phyloP scores from a whole-genome alignment of 2,329 filamentous ascomycete species.

The Penicillium sumatraense region DNA sequence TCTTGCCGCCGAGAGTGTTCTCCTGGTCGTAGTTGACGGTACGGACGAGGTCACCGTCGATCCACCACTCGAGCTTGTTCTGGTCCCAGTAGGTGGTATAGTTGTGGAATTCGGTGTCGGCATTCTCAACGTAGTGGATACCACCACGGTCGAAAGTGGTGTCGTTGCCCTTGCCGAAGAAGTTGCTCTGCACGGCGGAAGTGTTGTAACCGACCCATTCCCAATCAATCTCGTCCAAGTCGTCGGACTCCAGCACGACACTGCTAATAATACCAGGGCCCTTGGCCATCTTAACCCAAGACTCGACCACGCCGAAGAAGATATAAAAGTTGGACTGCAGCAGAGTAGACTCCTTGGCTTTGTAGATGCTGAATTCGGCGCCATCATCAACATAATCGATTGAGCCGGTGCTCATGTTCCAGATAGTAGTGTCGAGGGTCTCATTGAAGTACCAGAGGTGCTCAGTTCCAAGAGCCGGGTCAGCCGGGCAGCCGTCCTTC shows the following conservation, averaged over 20 bases:
- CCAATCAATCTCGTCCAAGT: conserved; percentile 86
- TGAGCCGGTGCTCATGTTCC: conserved; percentile 70
- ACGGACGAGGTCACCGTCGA: conserved; percentile 66
- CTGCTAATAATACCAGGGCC: conserved; percentile 79
- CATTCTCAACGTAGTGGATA: conserved; percentile 69
- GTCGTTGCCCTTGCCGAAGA: conserved; percentile 90
- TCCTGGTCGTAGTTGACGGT: conserved; percentile 64
- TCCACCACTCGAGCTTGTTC: conserved; percentile 67
- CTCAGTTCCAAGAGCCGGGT: conserved; percentile 69
- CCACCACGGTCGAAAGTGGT: conserved; percentile 77
- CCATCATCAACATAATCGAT: conserved; percentile 67
- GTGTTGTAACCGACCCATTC: conserved; percentile 48
- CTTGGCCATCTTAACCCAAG: conserved; percentile 74
- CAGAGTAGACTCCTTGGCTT: conserved; percentile 72
- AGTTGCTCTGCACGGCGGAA: conserved; percentile 74
- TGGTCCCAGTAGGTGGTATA: conserved; percentile 69
- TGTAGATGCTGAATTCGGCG: conserved; percentile 70
- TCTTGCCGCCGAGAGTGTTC: conserved; percentile 51
- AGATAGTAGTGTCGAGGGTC: conserved; percentile 63
- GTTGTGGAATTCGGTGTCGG: conserved; percentile 54
- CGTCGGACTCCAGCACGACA: conserved; percentile 81
- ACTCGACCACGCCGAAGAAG: conserved; percentile 80
- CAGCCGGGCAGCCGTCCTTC: conserved; percentile 65
- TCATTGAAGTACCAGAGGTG: conserved; percentile 68
- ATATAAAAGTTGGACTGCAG: conserved; percentile 81